Base-by-base conservation (phyloP, 768 basidiomycete species). In the Naganishia kalamii region DNA sequence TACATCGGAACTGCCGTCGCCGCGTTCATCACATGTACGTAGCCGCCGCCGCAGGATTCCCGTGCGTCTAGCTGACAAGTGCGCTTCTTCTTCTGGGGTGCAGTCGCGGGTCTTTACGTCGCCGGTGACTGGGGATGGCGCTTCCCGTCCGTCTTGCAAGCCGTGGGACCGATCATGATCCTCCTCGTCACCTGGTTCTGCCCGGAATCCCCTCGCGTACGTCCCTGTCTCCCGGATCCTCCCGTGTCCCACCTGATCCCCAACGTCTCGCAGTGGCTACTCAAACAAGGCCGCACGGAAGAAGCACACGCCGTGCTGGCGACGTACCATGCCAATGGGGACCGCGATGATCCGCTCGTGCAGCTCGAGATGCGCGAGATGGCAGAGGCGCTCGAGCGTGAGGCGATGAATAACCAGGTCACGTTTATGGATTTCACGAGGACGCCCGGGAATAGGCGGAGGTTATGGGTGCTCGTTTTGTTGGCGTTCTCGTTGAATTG, bases 241-340 rank as follows among this genome's bases (percentile, higher is more conserved):
- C 7, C 48, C 11, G 21, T 25, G 29, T 25, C 23, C 7, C 29
- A 29, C 23, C 48, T 50, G 48, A 50, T 25, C 46, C 7, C 17
- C 7, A 6, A 50, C 23, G 7, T 25, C 25, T 7, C 48, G 48
- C 33, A 59, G 54, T 92, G 83, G 83, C 80, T 92, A 68, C 74
- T 92, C 71, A 85, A 81, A 78, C 88, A 87, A 76, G 89, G 89
- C 29, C 83, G 83, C 62, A 83, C 88, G 13, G 83, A 80, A 0
- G 80, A 89, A 75, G 91, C 89, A 1, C 78, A 88, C 48, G 72
- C 81, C 25, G 83, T 82, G 13, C 81, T 92, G 21, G 88, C 89
- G 0, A 86, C 88, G 75, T 90, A 91, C 76, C 90, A 92, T 70
- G 88, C 88, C 35, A 85, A 89, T 68, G 85, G 88, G 68, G 82